Evolutionary conservation across 2,329 filamentous ascomycete genomes (phyloP).

Genomic region (Pseudocercospora ulei): DNA sequence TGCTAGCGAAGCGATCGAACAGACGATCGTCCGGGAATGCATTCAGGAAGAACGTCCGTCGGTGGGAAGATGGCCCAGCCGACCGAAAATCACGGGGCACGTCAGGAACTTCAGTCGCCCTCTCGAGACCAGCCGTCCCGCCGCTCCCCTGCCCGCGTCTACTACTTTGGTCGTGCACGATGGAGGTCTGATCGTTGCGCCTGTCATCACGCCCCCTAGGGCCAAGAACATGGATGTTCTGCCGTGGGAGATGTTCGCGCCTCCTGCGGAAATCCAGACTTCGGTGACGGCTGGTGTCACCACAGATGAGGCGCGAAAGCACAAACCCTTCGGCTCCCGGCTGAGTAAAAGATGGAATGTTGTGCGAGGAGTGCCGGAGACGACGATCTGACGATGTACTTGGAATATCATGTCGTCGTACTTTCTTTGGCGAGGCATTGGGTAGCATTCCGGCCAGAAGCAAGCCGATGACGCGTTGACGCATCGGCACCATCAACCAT

Average conservation of each 20-base stretch:
- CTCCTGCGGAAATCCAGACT: constrained; percentile 6
- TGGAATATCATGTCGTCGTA: too few species aligned
- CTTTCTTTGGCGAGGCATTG: too few species aligned
- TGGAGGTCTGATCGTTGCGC: constrained; percentile 8
- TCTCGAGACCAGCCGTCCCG: too few species aligned
- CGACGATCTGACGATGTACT: too few species aligned
- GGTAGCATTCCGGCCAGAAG: too few species aligned
- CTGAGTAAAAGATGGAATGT: constrained; percentile 14
- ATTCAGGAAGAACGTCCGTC: not conserved
- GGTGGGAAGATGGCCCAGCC: too few species aligned
- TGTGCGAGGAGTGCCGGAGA: too few species aligned
- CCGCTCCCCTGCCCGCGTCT: not conserved
- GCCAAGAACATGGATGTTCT: constrained; percentile 14
- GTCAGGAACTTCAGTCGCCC: constrained; percentile 7
- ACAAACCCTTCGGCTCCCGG: constrained; percentile 13
- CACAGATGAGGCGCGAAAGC: constrained; percentile 3
- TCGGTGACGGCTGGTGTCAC: not conserved
- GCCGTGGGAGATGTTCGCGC: constrained; percentile 20
- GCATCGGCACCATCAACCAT: too few species aligned
- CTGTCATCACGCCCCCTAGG: not conserved
- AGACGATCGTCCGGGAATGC: constrained; percentile 4
- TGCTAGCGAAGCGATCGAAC: not conserved
- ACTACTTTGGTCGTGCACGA: too few species aligned
- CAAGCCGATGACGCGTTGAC: too few species aligned
- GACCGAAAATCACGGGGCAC: too few species aligned